Percentiles rank a stretch among this genome's conserved stretches.
Evolutionary conservation across 2,329 filamentous ascomycete species (phyloP).

Genomic region (Davidsoniella australis): DNA sequence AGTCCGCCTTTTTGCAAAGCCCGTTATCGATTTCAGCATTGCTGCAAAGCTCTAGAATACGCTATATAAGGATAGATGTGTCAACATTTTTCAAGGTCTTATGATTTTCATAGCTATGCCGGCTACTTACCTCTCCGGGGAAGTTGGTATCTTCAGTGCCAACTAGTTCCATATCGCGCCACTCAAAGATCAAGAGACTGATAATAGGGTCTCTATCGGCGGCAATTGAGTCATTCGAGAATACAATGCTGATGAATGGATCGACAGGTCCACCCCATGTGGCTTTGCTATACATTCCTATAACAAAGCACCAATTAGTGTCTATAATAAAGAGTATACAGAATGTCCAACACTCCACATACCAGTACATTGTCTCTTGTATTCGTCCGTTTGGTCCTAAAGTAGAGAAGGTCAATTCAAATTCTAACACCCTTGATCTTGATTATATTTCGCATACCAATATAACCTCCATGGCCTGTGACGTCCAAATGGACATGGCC

Average conservation of each 20-base stretch:
- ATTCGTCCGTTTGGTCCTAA: conserved; percentile 50
- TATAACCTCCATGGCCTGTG: conserved; percentile 38
- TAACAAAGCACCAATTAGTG: conserved; percentile 17
- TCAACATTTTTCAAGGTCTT: background rate
- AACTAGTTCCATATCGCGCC: conserved; percentile 67
- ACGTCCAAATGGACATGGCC: conserved; percentile 36
- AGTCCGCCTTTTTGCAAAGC: conserved; percentile 58
- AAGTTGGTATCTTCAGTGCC: conserved; percentile 45
- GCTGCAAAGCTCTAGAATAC: conserved; percentile 51
- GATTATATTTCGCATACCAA: conserved; percentile 19
- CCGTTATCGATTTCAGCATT: conserved; percentile 48
- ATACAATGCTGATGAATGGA: conserved; percentile 76
- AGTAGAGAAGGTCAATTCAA: no score
- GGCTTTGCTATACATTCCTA: conserved; percentile 82
- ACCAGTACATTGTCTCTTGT: conserved; percentile 61
- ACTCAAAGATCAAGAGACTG: conserved; percentile 85
- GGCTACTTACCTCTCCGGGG: conserved; percentile 31
- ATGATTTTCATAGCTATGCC: no score
- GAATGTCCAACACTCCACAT: conserved; percentile 20
- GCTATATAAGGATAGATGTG: conserved; percentile 5
- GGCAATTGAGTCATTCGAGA: conserved; percentile 42
- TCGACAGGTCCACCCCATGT: conserved; percentile 78
- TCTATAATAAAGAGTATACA: background rate
- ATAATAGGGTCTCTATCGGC: conserved; percentile 52
- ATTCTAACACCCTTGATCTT: no score